Percentiles rank a stretch among this genome's conserved stretches.
phyloP scores from a whole-genome alignment of 2,329 filamentous ascomycete genomes.

The Colletotrichum melonis region DNA sequence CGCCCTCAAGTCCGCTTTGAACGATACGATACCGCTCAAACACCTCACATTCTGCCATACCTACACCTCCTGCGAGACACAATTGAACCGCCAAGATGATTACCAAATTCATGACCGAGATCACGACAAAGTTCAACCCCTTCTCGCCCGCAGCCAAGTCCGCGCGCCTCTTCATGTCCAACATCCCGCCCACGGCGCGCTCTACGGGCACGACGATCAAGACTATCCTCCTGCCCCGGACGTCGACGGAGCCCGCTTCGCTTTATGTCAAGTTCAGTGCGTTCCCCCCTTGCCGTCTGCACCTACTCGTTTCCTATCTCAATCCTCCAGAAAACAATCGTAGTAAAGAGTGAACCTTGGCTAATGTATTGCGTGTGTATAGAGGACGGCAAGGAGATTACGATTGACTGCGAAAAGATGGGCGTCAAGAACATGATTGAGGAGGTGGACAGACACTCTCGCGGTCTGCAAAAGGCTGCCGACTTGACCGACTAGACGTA shows the following conservation, averaged over 20 bases:
- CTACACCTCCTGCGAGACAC: neutral
- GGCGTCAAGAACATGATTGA: slow-evolving; percentile 88
- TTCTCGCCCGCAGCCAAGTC: slow-evolving; percentile 85
- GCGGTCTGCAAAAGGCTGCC: slow-evolving; percentile 82
- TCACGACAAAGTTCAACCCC: slow-evolving; percentile 90
- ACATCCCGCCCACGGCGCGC: slow-evolving; percentile 84
- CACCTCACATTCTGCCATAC: neutral
- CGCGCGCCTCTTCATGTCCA: slow-evolving; percentile 87
- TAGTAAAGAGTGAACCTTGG: neutral
- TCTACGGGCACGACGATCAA: slow-evolving; percentile 79
- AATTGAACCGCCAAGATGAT: slow-evolving; percentile 69
- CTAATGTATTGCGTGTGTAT: slow-evolving; percentile 48
- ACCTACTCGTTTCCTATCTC: too few relatives aligned
- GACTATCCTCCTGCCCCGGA: slow-evolving; percentile 78
- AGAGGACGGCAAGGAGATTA: slow-evolving; percentile 95
- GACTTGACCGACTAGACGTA: slow-evolving; percentile 69
- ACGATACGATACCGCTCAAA: neutral
- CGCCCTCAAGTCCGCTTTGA: neutral
- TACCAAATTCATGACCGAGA: slow-evolving; percentile 86
- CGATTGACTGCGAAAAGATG: slow-evolving; percentile 82
- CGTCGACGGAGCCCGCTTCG: slow-evolving; percentile 74
- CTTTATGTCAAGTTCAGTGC: slow-evolving; percentile 89
- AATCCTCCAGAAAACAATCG: too few relatives aligned
- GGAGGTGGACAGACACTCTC: slow-evolving; percentile 91
- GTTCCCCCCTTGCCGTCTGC: slow-evolving; percentile 41